These are phyloP conservation scores for Dipodascus geniculatus DNA, from an alignment of 805 yeast species.

Conservation along the genomic window DNA sequence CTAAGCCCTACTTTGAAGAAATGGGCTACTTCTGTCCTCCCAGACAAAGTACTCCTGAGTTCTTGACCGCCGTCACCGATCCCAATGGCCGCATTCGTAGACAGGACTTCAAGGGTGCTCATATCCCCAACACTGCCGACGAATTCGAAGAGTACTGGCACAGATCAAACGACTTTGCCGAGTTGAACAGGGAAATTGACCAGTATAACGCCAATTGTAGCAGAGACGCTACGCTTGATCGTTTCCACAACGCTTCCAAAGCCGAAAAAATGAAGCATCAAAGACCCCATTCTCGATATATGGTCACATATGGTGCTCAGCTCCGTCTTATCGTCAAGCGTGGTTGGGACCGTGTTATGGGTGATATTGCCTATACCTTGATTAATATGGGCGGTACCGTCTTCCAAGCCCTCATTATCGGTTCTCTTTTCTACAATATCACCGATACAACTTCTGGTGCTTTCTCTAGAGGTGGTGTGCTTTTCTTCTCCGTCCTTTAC, in stretches of 20 bases:
- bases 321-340: constrained; percentile 37
- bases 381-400: constrained; percentile 37
- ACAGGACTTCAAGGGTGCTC: constrained; percentile 35
- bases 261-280: constrained; percentile 30
- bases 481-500: constrained; percentile 49
- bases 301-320: constrained; percentile 37
- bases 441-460: constrained; percentile 42
- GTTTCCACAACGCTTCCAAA: constrained; percentile 27
- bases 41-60: constrained; percentile 62
- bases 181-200: constrained; percentile 35
- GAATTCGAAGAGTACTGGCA: constrained; percentile 55
- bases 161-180: constrained; percentile 33
- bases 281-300: constrained; percentile 31
- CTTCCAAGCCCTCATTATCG: constrained; percentile 49
- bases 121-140: constrained; percentile 48
- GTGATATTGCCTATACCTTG: constrained; percentile 42
- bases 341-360: constrained; percentile 45
- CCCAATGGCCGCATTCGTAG: constrained; percentile 45
- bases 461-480: constrained; percentile 51
- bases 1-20: constrained; percentile 44
- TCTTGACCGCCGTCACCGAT: constrained; percentile 57
- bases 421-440: constrained; percentile 49
- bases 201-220: constrained; percentile 25
- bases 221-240: constrained; percentile 25
- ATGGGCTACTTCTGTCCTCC: constrained; percentile 58